Conservation (phyloP, 345 rosid genomes). For the Chamaenerion angustifolium region DNA sequence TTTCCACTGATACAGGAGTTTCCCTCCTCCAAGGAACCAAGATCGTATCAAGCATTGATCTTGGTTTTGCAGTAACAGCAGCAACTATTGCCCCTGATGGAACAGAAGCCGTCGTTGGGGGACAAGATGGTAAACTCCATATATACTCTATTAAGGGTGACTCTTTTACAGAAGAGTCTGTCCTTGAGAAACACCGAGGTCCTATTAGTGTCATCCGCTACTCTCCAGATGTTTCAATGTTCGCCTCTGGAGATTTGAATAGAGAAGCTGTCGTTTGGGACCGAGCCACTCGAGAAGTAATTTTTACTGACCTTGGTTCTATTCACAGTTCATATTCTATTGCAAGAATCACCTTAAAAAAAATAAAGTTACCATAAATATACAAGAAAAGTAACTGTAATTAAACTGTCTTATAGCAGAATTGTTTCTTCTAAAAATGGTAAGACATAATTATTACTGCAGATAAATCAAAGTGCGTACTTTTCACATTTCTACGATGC, state of each 20-base stretch:
- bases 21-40: slow-evolving; percentile 58
- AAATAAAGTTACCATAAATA: no score
- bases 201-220: slow-evolving; percentile 68
- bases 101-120: slow-evolving; percentile 73
- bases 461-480: no score
- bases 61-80: slow-evolving; percentile 74
- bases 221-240: slow-evolving; percentile 86
- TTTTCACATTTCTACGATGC: no score
- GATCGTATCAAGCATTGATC: slow-evolving; percentile 52
- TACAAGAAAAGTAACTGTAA: no score
- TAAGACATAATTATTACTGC: no score
- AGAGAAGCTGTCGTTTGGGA: slow-evolving; percentile 94
- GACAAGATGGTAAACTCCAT: slow-evolving; percentile 72
- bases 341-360: no score
- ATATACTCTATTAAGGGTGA: slow-evolving; percentile 55
- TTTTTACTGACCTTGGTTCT: not conserved
- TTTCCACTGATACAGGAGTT: slow-evolving; percentile 64
- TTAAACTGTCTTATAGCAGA: no score
- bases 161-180: slow-evolving; percentile 58
- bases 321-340: no score
- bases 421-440: no score
- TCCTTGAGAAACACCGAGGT: slow-evolving; percentile 82
- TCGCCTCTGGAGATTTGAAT: slow-evolving; percentile 80
- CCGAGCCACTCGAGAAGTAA: slow-evolving; percentile 68
- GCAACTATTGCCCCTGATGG: slow-evolving; percentile 82